These are phyloP conservation scores for Firmiana major DNA, from an alignment of 345 rosid species.

Conservation along the genomic window DNA sequence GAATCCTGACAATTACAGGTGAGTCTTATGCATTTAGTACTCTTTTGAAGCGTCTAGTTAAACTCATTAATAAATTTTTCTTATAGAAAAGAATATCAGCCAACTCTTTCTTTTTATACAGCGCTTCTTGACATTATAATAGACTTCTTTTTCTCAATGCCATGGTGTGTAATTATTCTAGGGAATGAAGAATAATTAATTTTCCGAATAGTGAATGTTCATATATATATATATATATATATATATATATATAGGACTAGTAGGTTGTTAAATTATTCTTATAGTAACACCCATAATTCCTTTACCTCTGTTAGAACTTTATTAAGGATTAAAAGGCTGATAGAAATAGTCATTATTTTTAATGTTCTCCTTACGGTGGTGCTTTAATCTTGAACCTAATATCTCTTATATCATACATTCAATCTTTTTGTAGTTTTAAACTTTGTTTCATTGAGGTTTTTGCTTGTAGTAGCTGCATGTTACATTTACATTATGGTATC, in stretches of 20 bases:
- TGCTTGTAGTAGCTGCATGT: background rate
- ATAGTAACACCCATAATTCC: background rate
- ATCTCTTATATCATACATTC: background rate
- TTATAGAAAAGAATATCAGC: background rate
- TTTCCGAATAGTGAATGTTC: background rate
- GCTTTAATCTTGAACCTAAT: background rate
- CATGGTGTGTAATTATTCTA: background rate
- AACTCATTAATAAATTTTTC: conserved; percentile 3
- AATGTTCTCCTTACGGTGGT: background rate
- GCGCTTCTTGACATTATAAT: background rate
- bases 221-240: no score
- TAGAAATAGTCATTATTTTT: background rate
- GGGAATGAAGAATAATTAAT: background rate
- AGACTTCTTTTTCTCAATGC: background rate
- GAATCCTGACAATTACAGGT: conserved; percentile 99
- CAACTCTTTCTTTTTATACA: background rate
- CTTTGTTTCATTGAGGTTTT: background rate
- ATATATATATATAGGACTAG: background rate
- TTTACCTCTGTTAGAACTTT: background rate
- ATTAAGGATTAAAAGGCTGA: background rate
- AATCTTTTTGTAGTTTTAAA: background rate
- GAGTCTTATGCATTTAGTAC: conserved; percentile 15
- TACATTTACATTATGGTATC: background rate
- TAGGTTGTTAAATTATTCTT: background rate
- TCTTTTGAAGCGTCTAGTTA: background rate